Base-by-base conservation (phyloP, 2,329 filamentous ascomycete genomes). In the Zasmidium citrigriseum region DNA sequence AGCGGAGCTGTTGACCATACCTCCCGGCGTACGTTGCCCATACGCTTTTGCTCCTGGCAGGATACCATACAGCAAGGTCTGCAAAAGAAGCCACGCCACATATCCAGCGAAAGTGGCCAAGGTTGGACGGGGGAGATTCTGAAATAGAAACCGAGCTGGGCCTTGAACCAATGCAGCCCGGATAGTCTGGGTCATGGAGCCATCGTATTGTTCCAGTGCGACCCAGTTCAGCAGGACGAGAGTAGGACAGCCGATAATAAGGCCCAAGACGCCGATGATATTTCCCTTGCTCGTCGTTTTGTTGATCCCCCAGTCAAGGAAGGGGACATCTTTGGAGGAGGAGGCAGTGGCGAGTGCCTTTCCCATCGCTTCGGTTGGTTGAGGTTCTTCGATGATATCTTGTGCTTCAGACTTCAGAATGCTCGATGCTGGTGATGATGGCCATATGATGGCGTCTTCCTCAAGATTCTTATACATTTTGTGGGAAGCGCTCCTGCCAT, bases 11-110 rank as follows among this genome's bases (percentile, higher is more conserved):
- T 4, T 41, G 4, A 16, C 34, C 5, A 41, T 41, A 41, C 34
- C 53, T 25, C 57, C 57, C 2, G 57, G 57, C 14, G 57, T 59
- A 14, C 52, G 52, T 49, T 60, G 58, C 9, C 58, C 58, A 18
- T 48, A 60, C 20, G 46, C 50, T 7, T 48, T 48, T 27, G 18
- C 22, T 9, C 58, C 58, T 23, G 58, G 58, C 20, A 60, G 53
- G 18, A 50, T 27, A 3, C 38, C 44, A 34, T 57, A 60, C 20
- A 60, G 50, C 7, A 52, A 21, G 5, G 54, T 44, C 29, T 60
- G 58, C 24, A 47, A 54, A 1, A 54, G 20, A 9, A 60, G 24
- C 58, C 58, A 60, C 12, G 23, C 48, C 14, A 44, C 49, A 25
- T 60, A 60, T 11, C 48, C 58, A 16, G 20, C 45, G 21, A 57